Conservation (phyloP, 805 yeast species). For the Candida loeiensis region DNA sequence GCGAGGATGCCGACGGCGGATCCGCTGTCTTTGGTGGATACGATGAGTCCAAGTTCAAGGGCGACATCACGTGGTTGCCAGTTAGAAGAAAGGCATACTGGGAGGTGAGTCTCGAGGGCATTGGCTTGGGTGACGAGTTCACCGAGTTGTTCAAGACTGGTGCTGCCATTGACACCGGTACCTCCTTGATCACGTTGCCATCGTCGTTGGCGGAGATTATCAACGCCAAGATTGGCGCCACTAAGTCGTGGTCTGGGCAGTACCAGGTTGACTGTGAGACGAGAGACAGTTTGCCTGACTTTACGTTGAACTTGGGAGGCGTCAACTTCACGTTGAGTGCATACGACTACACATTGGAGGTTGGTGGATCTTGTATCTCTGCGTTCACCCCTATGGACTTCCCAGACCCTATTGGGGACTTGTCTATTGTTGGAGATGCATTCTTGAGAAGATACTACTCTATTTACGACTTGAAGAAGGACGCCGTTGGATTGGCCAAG, state of each 20-base stretch:
- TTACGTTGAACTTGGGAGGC: conserved; percentile 87
- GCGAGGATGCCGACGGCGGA: conserved; percentile 71
- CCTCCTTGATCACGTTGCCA: conserved; percentile 92
- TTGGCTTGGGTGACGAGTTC: conserved; percentile 88
- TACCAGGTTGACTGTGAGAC: conserved; percentile 86
- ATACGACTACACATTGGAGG: conserved; percentile 90
- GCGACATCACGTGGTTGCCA: conserved; percentile 92
- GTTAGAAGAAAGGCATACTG: conserved; percentile 99
- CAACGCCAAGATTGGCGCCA: conserved; percentile 95
- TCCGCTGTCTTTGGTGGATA: conserved; percentile 94
- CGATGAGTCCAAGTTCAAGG: conserved; percentile 70
- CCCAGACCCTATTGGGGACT: conserved; percentile 95
- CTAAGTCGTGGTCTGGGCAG: conserved; percentile 97
- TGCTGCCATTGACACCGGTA: conserved; percentile 98
- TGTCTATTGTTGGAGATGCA: conserved; percentile 96
- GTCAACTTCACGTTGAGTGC: conserved; percentile 87
- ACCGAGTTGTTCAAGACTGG: conserved; percentile 82
- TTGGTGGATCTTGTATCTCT: conserved; percentile 92
- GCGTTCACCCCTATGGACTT: conserved; percentile 96
- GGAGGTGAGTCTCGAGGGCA: conserved; percentile 93
- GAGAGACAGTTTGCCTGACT: conserved; percentile 83
- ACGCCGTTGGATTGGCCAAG: conserved; percentile 92
- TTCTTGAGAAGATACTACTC: conserved; percentile 95
- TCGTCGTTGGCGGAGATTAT: conserved; percentile 93
- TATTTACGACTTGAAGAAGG: conserved; percentile 81